phyloP scores from a whole-genome alignment of 2,329 filamentous ascomycete genomes.

The Talaromyces sp. region DNA sequence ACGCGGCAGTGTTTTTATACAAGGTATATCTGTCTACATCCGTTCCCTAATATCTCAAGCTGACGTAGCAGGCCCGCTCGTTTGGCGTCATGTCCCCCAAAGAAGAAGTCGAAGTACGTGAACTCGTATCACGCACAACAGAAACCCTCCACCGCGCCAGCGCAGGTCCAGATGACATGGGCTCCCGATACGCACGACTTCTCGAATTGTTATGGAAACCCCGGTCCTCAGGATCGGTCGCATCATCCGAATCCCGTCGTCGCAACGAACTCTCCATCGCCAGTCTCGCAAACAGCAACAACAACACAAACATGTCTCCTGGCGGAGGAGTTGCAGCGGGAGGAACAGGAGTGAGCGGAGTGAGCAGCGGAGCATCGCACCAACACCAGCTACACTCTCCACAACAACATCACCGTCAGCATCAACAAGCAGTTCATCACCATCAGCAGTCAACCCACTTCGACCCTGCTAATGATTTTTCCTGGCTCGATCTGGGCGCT shows the following conservation, averaged over 20 bases:
- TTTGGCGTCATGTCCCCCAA: conserved; percentile 57
- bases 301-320: neutral
- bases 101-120: conserved; percentile 55
- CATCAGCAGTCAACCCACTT: conserved; percentile 34
- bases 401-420: neutral
- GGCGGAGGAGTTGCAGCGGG: neutral
- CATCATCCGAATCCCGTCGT: conserved; percentile 27
- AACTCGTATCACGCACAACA: conserved; percentile 57
- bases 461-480: conserved; percentile 55
- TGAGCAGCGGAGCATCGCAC: neutral
- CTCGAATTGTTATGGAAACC: conserved; percentile 59
- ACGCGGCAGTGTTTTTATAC: conserved; percentile 63
- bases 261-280: conserved; percentile 30
- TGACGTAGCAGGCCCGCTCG: conserved; percentile 46
- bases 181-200: conserved; percentile 59
- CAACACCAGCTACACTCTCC: neutral
- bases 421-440: conserved; percentile 15
- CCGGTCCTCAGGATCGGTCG: conserved; percentile 24
- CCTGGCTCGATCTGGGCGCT: conserved; percentile 59
- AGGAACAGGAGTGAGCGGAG: conserved; percentile 1
- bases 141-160: conserved; percentile 58
- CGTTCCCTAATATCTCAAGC: neutral
- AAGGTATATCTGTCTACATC: conserved; percentile 45
- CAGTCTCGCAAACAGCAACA: conserved; percentile 13
- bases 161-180: conserved; percentile 57